Evolutionary conservation across 257 asterid genomes (phyloP), one percentile per base, ranked within the genome.

Genomic region (Solanum infundibuliforme): DNA sequence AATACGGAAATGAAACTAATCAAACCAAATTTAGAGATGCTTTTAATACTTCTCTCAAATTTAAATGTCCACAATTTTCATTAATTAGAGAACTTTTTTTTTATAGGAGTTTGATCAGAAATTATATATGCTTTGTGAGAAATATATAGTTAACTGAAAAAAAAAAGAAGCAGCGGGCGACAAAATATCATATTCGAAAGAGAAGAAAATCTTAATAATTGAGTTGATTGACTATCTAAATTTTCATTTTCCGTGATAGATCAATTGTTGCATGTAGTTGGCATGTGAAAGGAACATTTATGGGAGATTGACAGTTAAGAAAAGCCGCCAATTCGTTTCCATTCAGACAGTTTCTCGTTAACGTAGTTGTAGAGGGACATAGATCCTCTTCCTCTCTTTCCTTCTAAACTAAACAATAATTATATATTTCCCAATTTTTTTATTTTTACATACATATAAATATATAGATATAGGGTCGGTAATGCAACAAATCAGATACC

Each of bases 211-310:
- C 10, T 55, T 55, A 55, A 20, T 55, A 55, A 55, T 7, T 55
- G 0, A 55, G 1, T 55, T 55, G 4, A 55, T 55, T 55, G 1
- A 55, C 4, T 55, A 55, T 55, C 0, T 7, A 20, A 55, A 55
- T 55, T 20, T 55, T 16, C 1, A 48, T 48, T 46, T 46, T 46
- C 2, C 1, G 20, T 2, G 0, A 8, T 13, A 16, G 9, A 18
- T 55, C n/a, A 55, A 55, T 7, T 55, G 46, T 55, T 55, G 9
- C 11, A 7, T 55, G 10, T 16, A 52, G 8, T 18, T 16, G 62
- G 66, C 90, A 89, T 90, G 91, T 89, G 91, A 90, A 90, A 88
- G 82, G 91, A 92, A 90, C 91, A 89, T 87, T 88, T 39, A 41
- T 87, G 36, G 90, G 84, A 75, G 88, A 39, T 73, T 58, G 31